phyloP scores from a whole-genome alignment of 163 green algal genomes.

The Scenedesmus sp. region DNA sequence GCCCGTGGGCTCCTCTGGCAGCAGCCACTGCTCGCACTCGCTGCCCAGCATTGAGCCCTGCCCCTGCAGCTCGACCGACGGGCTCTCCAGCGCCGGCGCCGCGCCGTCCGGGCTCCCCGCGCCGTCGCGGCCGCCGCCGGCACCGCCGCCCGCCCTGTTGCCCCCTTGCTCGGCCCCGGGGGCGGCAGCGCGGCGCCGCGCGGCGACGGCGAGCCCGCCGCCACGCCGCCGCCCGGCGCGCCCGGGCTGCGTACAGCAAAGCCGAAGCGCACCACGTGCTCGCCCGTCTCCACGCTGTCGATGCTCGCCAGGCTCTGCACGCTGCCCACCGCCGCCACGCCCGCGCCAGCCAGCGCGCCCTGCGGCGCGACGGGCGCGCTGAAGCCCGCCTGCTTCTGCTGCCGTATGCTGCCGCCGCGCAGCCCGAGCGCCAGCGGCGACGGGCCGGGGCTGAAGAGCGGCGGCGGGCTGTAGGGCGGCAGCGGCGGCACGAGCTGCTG shows the following conservation, averaged over 20 bases:
- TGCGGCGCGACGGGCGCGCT: not conserved
- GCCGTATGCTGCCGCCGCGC: not conserved
- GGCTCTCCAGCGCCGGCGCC: not conserved
- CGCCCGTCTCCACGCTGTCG: slow-evolving; percentile 26
- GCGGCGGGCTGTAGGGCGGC: slow-evolving; percentile 14
- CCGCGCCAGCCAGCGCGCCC: no score
- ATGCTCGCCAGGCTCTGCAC: slow-evolving; percentile 16
- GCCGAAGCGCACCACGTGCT: slow-evolving; percentile 6
- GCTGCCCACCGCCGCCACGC: not conserved
- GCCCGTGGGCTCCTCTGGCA: slow-evolving; percentile 11
- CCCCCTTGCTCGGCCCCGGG: not conserved
- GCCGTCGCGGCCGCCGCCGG: slow-evolving; percentile 4
- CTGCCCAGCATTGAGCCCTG: slow-evolving; percentile 18
- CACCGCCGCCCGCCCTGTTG: slow-evolving; percentile 11
- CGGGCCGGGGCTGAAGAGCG: slow-evolving; percentile 13
- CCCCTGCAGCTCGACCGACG: slow-evolving; percentile 16
- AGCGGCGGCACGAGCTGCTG: slow-evolving; percentile 24
- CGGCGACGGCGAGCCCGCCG: not conserved
- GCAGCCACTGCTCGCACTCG: slow-evolving; percentile 32
- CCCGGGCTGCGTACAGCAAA: not conserved
- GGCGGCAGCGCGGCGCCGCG: not conserved
- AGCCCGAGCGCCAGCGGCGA: not conserved
- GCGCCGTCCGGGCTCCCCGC: not conserved
- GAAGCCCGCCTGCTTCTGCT: slow-evolving; percentile 8
- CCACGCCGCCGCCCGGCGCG: not conserved